Base-by-base conservation (phyloP, 2,329 filamentous ascomycete species). In the Ascochyta fabae region DNA sequence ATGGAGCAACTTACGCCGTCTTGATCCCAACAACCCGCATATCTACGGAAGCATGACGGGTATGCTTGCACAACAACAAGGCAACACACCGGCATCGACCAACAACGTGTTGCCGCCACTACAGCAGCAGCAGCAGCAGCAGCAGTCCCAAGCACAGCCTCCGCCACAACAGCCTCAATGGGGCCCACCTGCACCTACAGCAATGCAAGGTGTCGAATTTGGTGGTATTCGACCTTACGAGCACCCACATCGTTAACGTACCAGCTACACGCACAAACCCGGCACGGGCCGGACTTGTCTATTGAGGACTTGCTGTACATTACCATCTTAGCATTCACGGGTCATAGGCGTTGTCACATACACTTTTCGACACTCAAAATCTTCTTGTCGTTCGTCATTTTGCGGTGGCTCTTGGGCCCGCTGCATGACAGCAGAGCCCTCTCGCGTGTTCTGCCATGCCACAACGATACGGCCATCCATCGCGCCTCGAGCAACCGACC, bases 131-230 rank as follows among this genome's bases (percentile, higher is more conserved):
- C 68, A 72, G 33, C 61, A 62, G 26, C 75, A 73, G 29, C 59
- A 62, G 24, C 75, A 73, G 33, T 56, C 58, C 42, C 53, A 59
- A 19, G 38, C 55, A 8, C 71, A 66, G 27, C 64, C 70, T 43
- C 59, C 69, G 23, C 69, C 77, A 34, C 77, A 67, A 35, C 59
- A 69, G 34, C 53, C 66, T n/a, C 67, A 75, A 48, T 77, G 73
- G 66, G 62, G 59, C 44, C 53, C 65, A 7, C 64, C 70, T 13
- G 62, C 74, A 24, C 61, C 73, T 10, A 67, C 71, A 13, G 76
- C 79, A 1, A 82, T 82, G 80, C 79, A 81, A 66, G 80, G 80
- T 19, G 78, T 82, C 15, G 80, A 81, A 57, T 82, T 77, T 80
- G 43, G 69, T 35, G 71, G 71, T 22, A 67, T 70, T 39, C 67